Conservation (phyloP, 208 protist genomes). For the Leishmania arabica region DNA sequence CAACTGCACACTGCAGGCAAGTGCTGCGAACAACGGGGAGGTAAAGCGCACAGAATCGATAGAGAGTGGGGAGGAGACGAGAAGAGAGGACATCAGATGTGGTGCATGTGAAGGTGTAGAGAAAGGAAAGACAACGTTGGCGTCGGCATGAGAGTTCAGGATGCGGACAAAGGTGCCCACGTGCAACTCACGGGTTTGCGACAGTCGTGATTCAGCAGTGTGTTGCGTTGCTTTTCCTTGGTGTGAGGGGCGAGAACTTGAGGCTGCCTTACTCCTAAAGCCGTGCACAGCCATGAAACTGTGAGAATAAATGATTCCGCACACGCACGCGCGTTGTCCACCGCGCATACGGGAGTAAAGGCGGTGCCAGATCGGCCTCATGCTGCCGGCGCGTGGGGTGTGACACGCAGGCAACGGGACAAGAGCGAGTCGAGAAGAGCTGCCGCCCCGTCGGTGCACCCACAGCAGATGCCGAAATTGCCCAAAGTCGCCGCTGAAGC, state of each 20-base stretch:
- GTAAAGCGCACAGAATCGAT: too few species aligned
- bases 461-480: constrained; percentile 26
- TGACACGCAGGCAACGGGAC: background rate
- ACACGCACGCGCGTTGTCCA: background rate
- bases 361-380: background rate
- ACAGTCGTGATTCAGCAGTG: background rate
- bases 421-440: constrained; percentile 13
- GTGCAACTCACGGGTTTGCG: background rate
- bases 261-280: background rate
- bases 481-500: constrained; percentile 20
- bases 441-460: background rate
- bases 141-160: background rate
- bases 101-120: too few species aligned
- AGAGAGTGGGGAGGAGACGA: background rate
- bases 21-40: background rate
- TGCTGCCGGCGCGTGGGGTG: background rate
- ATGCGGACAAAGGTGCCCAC: background rate
- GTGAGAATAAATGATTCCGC: background rate
- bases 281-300: background rate
- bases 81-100: background rate
- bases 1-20: background rate
- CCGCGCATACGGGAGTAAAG: background rate
- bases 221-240: background rate
- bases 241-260: background rate
- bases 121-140: background rate